phyloP scores from a whole-genome alignment of 495 filamentous ascomycete species.

The Thermochaetoides thermophila region DNA sequence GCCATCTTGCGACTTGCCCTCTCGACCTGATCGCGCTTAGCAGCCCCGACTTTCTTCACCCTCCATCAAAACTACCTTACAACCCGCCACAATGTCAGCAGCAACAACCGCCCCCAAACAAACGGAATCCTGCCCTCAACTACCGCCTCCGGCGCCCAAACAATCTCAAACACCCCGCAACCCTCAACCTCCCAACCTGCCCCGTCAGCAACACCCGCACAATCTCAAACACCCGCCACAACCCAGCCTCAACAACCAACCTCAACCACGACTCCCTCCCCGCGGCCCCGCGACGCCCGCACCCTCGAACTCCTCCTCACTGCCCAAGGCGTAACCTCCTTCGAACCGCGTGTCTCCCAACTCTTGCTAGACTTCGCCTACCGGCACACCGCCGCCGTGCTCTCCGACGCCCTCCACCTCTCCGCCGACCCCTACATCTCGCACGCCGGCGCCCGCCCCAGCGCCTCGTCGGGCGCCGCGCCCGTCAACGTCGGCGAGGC shows the following conservation, averaged over 20 bases:
- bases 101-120: constrained; percentile 11
- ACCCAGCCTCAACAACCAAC: constrained; percentile 11
- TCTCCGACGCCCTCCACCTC: constrained; percentile 51
- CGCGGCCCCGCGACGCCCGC: constrained; percentile 79
- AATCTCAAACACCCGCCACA: constrained; percentile 23
- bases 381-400: constrained; percentile 52
- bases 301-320: constrained; percentile 84
- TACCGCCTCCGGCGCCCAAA: constrained; percentile 3
- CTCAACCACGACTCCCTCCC: constrained; percentile 37
- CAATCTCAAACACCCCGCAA: constrained; percentile 16
- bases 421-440: constrained; percentile 46
- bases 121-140: constrained; percentile 19
- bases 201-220: constrained; percentile 10
- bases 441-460: constrained; percentile 34
- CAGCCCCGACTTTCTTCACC: no score
- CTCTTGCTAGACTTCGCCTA: constrained; percentile 96
- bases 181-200: constrained; percentile 7
- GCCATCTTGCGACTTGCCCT: no score
- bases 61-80: no score
- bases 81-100: no score
- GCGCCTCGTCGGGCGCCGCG: constrained; percentile 27
- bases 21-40: no score
- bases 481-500: constrained; percentile 34
- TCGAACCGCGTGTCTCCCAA: constrained; percentile 86
- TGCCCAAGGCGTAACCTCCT: constrained; percentile 71